Conservation (phyloP, 495 filamentous ascomycete genomes). For the Penicillium salamii region DNA sequence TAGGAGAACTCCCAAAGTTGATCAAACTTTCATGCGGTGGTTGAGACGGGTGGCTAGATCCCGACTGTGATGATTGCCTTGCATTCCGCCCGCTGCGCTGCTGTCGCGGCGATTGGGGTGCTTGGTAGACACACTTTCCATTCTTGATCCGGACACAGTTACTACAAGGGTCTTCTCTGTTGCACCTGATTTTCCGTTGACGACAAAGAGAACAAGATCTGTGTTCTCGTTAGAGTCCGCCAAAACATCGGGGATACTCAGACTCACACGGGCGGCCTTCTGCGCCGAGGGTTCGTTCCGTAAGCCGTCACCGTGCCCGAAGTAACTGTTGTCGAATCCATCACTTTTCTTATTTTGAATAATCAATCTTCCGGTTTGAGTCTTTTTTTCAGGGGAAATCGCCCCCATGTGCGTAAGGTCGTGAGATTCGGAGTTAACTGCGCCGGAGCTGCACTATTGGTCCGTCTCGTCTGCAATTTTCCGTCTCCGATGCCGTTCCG, state of each 20-base stretch:
- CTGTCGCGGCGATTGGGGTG: conserved; percentile 13
- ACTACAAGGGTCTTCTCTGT: conserved; percentile 47
- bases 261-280: conserved; percentile 47
- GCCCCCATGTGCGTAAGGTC: too few relatives aligned
- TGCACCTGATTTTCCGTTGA: conserved; percentile 50
- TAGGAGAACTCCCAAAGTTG: not conserved
- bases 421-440: not conserved
- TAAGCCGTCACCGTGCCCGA: conserved; percentile 16
- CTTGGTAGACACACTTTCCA: conserved; percentile 40
- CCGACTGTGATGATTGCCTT: not conserved
- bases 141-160: conserved; percentile 48
- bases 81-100: not conserved
- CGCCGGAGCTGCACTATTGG: not conserved
- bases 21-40: not conserved
- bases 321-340: too few relatives aligned
- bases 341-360: not conserved
- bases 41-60: not conserved
- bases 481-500: conserved; percentile 15
- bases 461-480: conserved; percentile 25
- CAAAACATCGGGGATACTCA: not conserved
- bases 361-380: too few relatives aligned
- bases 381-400: too few relatives aligned
- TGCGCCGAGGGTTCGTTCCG: conserved; percentile 41
- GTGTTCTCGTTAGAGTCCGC: not conserved
- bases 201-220: conserved; percentile 48